phyloP scores from a whole-genome alignment of 2,329 filamentous ascomycete species.

The Neofusicoccum ribis region DNA sequence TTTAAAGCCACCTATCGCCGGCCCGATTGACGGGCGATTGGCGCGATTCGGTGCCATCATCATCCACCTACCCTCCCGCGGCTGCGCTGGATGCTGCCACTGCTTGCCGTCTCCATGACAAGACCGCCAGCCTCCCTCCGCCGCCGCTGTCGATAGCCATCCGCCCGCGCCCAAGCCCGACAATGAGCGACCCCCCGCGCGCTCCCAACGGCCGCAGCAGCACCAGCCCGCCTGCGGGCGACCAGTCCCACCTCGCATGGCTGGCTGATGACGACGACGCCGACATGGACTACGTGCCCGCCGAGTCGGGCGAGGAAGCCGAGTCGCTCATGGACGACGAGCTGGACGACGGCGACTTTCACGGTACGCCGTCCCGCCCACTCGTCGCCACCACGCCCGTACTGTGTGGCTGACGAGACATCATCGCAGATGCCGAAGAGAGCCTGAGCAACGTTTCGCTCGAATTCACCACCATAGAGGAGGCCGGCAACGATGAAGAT shows the following conservation, averaged over 20 bases:
- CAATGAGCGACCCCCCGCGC: constrained; percentile 9
- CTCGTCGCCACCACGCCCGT: neutral
- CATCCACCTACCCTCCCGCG: neutral
- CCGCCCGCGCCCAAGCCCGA: neutral
- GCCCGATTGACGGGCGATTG: neutral
- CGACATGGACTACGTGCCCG: constrained; percentile 52
- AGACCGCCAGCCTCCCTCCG: neutral
- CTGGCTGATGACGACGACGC: constrained; percentile 42
- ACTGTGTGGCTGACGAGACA: constrained; percentile 21
- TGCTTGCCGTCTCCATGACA: neutral
- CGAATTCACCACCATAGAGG: constrained; percentile 33
- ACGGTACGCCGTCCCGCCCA: constrained; percentile 29
- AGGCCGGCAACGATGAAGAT: constrained; percentile 24
- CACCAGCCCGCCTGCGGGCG: neutral
- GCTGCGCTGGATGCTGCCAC: neutral
- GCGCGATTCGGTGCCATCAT: constrained; percentile 12
- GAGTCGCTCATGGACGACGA: constrained; percentile 42
- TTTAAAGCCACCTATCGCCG: constrained; percentile 16
- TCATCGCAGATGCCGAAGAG: constrained; percentile 42
- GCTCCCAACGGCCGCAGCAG: constrained; percentile 3
- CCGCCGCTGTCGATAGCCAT: neutral
- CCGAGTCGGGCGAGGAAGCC: constrained; percentile 37
- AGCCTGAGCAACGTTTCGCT: constrained; percentile 44
- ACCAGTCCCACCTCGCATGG: constrained; percentile 24
- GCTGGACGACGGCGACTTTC: constrained; percentile 36